Base-by-base conservation (phyloP, 2,329 filamentous ascomycete genomes). In the Huntiella decipiens region DNA sequence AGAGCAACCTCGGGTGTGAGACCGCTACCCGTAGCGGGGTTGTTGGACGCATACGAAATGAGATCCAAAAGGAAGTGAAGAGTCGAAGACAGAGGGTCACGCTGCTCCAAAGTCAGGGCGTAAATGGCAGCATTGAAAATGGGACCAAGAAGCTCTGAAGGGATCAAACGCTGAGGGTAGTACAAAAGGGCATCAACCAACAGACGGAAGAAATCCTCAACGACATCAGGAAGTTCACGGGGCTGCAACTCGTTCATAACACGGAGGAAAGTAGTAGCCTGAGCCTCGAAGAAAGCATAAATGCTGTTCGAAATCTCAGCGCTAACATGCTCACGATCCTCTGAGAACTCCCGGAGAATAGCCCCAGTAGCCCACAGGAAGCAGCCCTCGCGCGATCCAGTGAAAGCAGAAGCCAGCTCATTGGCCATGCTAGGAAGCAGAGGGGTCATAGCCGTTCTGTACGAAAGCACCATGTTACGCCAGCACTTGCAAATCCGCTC, bases 361-460 rank as follows among this genome's bases (percentile, higher is more conserved):
- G 88, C 85, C 52, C 87, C 83, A 2, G 88, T 95, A 1, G 91
- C 88, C 91, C 91, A 98, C n/a, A 98, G 69, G 70, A 98, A 98
- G 60, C 88, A 95, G 10, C 91, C 91, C 62, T 98, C 88, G 50
- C 79, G 75, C 8, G 88, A 95, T 13, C 74, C 71, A 46, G 81
- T 73, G 59, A 98, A 98, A 4, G 88, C 87, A 52, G 71, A 72
- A 1, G 84, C 84, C 48, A 98, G 73, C 61, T 88, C 92, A 54
- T 88, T 82, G 13, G 91, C 92, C 62, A 98, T 77, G 15, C 77
- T 73, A 1, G 82, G 82, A 38, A 98, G 70, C 39, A 98, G 65
- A 17, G 88, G 86, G 11, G 81, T 75, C 68, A 92, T 93, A 43
- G 82, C 82, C 2, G 81, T 91, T 53, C 91, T 77, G 61, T 96